phyloP scores from a whole-genome alignment of 495 filamentous ascomycete genomes.

The Penicilliopsis zonata region DNA sequence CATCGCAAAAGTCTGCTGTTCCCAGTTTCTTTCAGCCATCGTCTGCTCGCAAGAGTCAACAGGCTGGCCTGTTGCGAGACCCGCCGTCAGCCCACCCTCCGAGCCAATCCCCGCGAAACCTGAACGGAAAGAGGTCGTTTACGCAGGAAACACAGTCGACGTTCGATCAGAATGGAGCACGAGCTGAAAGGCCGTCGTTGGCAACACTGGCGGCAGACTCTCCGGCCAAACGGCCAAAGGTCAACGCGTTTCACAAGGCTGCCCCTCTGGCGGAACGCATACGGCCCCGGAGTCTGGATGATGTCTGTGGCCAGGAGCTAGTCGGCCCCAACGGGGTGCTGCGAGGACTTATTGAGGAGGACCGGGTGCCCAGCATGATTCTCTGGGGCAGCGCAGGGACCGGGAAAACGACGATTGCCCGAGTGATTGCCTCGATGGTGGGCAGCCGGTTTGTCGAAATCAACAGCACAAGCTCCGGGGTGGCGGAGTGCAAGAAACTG shows the following conservation, averaged over 20 bases:
- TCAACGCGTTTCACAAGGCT: slow-evolving; percentile 47
- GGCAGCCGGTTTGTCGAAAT: slow-evolving; percentile 88
- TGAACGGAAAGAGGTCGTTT: slow-evolving; percentile 25
- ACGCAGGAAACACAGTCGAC: slow-evolving; percentile 12
- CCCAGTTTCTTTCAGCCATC: slow-evolving; percentile 72
- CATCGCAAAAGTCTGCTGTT: slow-evolving; percentile 39
- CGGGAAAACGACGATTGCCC: slow-evolving; percentile 92
- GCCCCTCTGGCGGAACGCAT: slow-evolving; percentile 89
- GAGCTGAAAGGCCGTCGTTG: slow-evolving; percentile 6
- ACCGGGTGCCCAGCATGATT: slow-evolving; percentile 86
- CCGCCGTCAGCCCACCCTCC: slow-evolving; percentile 2
- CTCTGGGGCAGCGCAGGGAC: slow-evolving; percentile 88
- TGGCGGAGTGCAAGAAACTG: slow-evolving; percentile 92
- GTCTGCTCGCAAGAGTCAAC: slow-evolving; percentile 32
- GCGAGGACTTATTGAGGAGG: slow-evolving; percentile 78
- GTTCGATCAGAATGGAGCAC: slow-evolving; percentile 8
- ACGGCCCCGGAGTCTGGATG: slow-evolving; percentile 73
- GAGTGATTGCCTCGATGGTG: slow-evolving; percentile 76
- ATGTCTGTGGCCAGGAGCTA: slow-evolving; percentile 84
- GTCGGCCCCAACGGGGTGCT: slow-evolving; percentile 77
- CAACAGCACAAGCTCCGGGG: slow-evolving; percentile 81
- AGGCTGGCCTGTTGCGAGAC: slow-evolving; percentile 12
- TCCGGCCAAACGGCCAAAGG: slow-evolving; percentile 48
- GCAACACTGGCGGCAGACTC: slow-evolving; percentile 10
- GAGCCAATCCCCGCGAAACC: slow-evolving; percentile 15